A percentile compares a stretch with the other conserved stretches of the same genome.
phyloP scores from a whole-genome alignment of 1,284 basidiomycete species.

The Moniliella sp. region DNA sequence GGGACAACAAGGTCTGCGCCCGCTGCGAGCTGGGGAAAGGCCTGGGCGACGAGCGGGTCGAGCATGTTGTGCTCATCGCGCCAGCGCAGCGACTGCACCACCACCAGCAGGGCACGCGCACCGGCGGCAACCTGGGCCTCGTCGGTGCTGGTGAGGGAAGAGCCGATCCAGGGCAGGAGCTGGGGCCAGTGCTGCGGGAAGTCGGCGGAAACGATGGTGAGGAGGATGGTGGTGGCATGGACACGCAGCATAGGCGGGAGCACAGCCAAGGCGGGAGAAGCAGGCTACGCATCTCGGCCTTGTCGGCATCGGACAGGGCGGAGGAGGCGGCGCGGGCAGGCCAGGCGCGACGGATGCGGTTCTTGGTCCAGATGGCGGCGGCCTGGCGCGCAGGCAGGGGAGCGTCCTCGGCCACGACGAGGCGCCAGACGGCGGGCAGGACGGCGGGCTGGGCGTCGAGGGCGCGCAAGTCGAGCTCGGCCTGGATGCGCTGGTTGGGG shows the following conservation, averaged over 20 bases:
- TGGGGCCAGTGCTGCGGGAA: constrained; percentile 22
- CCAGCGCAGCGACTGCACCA: constrained; percentile 17
- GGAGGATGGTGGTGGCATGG: constrained; percentile 17
- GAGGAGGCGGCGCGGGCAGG: neutral
- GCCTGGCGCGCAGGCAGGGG: constrained; percentile 22
- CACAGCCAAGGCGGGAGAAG: neutral
- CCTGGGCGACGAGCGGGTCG: constrained; percentile 15
- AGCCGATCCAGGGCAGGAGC: constrained; percentile 18
- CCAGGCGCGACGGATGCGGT: constrained; percentile 23
- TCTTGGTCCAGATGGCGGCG: constrained; percentile 25
- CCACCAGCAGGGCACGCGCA: constrained; percentile 22
- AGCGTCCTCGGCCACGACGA: constrained; percentile 14
- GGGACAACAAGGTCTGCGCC: constrained; percentile 15
- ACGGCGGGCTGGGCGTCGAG: constrained; percentile 26
- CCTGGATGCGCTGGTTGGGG: constrained; percentile 19
- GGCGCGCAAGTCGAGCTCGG: constrained; percentile 27
- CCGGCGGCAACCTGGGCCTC: constrained; percentile 8
- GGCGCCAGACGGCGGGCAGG: constrained; percentile 21
- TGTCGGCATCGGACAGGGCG: neutral
- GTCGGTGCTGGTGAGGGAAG: constrained; percentile 6
- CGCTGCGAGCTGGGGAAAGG: constrained; percentile 19
- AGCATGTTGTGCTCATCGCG: constrained; percentile 17
- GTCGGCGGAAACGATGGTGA: constrained; percentile 17
- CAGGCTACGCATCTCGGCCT: neutral
- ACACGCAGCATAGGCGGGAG: constrained; percentile 6